Conservation (phyloP, 352 stramenopile genomes). For the Phytophthora agathidicida region DNA sequence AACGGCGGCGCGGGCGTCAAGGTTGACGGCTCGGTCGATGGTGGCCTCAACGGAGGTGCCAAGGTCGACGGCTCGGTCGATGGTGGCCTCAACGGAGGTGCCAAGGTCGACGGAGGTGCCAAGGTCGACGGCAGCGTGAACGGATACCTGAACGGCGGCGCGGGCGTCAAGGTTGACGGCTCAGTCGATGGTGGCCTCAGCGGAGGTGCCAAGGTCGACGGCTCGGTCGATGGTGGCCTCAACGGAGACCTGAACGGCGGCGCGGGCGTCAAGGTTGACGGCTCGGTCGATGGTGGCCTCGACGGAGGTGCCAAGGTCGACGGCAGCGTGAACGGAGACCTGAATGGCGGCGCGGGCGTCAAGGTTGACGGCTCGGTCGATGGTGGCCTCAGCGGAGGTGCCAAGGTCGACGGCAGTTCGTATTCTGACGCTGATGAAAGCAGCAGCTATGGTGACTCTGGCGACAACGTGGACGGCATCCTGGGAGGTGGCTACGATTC, state of each 20-base stretch:
- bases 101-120: not conserved
- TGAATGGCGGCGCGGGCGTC: not conserved
- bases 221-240: not conserved
- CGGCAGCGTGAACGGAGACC: not conserved
- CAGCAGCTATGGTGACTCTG: not conserved
- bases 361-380: not conserved
- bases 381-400: not conserved
- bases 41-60: not conserved
- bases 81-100: not conserved
- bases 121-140: not conserved
- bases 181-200: not conserved
- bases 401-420: not conserved
- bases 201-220: not conserved
- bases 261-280: not conserved
- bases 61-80: not conserved
- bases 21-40: not conserved
- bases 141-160: not conserved
- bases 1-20: slow-evolving; percentile 1
- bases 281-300: not conserved
- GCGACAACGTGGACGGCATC: not conserved
- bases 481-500: too few relatives aligned
- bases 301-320: not conserved
- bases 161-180: not conserved
- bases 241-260: not conserved
- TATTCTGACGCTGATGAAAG: too few relatives aligned